Conservation (phyloP, 148 eudicot genomes). For the Euryodendron excelsum region DNA sequence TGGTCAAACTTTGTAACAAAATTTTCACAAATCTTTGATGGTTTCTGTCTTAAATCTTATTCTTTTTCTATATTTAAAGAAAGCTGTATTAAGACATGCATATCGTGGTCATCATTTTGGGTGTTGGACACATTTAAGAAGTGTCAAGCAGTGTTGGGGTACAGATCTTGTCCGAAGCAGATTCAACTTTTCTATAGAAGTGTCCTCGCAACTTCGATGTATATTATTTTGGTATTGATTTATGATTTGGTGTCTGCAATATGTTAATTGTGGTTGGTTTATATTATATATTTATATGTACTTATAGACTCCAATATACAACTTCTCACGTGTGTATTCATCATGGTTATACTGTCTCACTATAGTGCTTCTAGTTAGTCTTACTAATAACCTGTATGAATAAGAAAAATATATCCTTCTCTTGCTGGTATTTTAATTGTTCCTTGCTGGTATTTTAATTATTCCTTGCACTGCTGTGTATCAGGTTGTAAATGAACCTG, state of each 20-base stretch:
- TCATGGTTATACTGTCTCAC: background rate
- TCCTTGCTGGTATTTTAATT: no score
- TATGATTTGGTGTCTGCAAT: background rate
- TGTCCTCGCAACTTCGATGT: background rate
- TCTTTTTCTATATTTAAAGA: background rate
- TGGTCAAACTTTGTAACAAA: no score
- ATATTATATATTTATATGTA: background rate
- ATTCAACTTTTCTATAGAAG: background rate
- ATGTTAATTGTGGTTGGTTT: background rate
- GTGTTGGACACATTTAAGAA: background rate
- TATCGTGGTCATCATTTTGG: background rate
- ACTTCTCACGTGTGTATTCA: background rate
- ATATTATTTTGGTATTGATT: background rate
- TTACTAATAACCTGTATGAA: background rate
- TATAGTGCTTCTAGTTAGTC: background rate
- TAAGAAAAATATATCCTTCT: background rate
- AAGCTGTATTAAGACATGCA: background rate
- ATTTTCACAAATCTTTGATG: no score
- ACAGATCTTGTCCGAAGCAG: background rate
- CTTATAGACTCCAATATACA: background rate
- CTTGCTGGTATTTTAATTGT: background rate
- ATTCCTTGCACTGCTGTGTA: conserved; percentile 6
- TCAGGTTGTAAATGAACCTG: conserved; percentile 74
- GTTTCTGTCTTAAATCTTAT: background rate
- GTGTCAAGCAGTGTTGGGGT: background rate